Percentiles rank a stretch among this genome's conserved stretches.
Conservation (phyloP, 2,329 filamentous ascomycete species). For the Phialocephala sp. region DNA sequence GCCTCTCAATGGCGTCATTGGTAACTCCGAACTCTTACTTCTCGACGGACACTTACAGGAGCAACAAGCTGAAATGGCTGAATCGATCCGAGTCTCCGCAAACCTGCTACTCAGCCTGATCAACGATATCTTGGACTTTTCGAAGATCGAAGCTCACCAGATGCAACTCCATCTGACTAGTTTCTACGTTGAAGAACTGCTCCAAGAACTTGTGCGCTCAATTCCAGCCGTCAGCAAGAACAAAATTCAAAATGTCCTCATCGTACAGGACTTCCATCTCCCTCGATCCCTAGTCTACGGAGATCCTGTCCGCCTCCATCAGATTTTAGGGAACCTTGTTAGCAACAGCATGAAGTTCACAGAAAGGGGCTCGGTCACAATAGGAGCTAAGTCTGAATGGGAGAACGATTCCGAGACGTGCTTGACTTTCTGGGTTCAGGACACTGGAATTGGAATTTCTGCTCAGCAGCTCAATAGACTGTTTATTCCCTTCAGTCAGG, state of each 20-base stretch:
- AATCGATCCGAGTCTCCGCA: slow-evolving; percentile 83
- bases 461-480: slow-evolving; percentile 81
- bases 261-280: slow-evolving; percentile 71
- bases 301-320: slow-evolving; percentile 69
- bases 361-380: slow-evolving; percentile 81
- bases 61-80: slow-evolving; percentile 83
- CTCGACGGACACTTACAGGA: slow-evolving; percentile 74
- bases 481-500: slow-evolving; percentile 91
- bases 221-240: slow-evolving; percentile 69
- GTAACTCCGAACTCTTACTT: slow-evolving; percentile 77
- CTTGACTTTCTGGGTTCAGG: slow-evolving; percentile 82
- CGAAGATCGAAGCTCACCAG: slow-evolving; percentile 86
- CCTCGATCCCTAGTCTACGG: slow-evolving; percentile 71
- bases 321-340: slow-evolving; percentile 80
- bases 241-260: slow-evolving; percentile 64
- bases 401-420: slow-evolving; percentile 73
- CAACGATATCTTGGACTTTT: slow-evolving; percentile 95
- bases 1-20: slow-evolving; percentile 85
- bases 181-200: slow-evolving; percentile 69
- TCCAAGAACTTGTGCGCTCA: slow-evolving; percentile 68
- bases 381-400: slow-evolving; percentile 73
- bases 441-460: slow-evolving; percentile 91
- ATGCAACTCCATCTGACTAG: slow-evolving; percentile 78
- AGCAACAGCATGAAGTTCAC: slow-evolving; percentile 96
- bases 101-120: slow-evolving; percentile 92